Base-by-base conservation (phyloP, 306 rosid species). In the Carpinus viminea region DNA sequence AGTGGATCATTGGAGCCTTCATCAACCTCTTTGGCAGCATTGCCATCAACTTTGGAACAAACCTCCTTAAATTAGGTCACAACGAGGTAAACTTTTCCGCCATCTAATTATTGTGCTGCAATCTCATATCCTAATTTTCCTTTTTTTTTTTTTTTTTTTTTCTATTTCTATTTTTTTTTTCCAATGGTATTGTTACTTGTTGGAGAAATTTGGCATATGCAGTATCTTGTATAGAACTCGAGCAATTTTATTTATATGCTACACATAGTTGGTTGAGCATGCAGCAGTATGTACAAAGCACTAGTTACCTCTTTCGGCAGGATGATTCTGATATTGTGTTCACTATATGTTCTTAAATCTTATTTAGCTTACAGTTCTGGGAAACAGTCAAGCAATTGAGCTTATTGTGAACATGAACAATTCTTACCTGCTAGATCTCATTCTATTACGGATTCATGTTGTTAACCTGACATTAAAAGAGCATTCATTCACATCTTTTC, bases 1-100 rank as follows among this genome's bases (percentile, higher is more conserved):
- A 91, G 96, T 95, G 99, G 99, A 87, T 93, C 81, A 87, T 95
- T 83, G 99, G 99, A 86, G 99, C 98, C 75, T 80, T 95, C 82
- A 93, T 95, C 83, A 95, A 95, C 86, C 97, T 95, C 51, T 86
- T 93, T 48, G 99, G 99, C 72, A 95, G 99, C 92, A 84, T 95
- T 87, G 92, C 96, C 81, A 95, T 95, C 81, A 95, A 95, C 83
- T 95, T 95, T 76, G 98, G 99, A 53, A 95, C 97, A 74, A 95
- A 95, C 80, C 98, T 95, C 85, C 98, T 95, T 74, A 95, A 95
- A 83, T 83, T 91, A 81, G 99, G 99, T 51, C 99, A 95, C 74
- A 93, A 91, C 75, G 99, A 95, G 99, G 98, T 91, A 84, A 47
- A 78, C 0, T 41, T 17, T 52, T 43, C 45, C 60, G 60, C 52